These are phyloP conservation scores for Scheffersomyces lignicola DNA, from an alignment of 1,139 yeast genomes.

Conservation along the genomic window DNA sequence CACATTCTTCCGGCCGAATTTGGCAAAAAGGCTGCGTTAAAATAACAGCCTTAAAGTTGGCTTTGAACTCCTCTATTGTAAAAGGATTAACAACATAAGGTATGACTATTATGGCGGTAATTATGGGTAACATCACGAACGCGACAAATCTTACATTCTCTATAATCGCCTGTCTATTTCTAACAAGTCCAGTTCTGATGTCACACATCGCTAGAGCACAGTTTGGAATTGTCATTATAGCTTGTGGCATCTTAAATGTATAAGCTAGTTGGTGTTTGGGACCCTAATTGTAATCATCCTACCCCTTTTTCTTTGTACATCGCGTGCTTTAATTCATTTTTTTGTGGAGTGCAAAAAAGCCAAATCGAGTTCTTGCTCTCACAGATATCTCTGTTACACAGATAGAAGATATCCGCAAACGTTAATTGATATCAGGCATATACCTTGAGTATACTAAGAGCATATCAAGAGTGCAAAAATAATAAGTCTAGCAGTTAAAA, in stretches of 20 bases:
- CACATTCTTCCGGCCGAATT: slow-evolving; percentile 16
- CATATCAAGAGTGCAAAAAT: neutral
- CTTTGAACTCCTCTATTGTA: slow-evolving; percentile 12
- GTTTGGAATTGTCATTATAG: neutral
- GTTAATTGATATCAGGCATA: too few species aligned
- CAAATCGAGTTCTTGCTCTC: too few species aligned
- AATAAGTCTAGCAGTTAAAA: neutral
- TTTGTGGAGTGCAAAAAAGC: too few species aligned
- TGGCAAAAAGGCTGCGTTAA: slow-evolving; percentile 18
- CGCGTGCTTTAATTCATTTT: too few species aligned
- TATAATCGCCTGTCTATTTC: slow-evolving; percentile 1
- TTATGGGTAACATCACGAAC: slow-evolving; percentile 11
- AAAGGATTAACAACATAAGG: slow-evolving; percentile 11
- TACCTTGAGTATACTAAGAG: too few species aligned
- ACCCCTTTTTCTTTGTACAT: too few species aligned
- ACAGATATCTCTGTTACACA: too few species aligned
- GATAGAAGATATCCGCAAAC: too few species aligned
- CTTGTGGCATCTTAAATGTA: neutral
- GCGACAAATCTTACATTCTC: slow-evolving; percentile 4
- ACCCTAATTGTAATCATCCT: too few species aligned
- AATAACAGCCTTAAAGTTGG: slow-evolving; percentile 15
- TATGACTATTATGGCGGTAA: slow-evolving; percentile 3
- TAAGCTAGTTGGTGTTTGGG: too few species aligned
- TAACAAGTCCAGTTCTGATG: neutral
- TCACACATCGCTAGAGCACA: neutral